Percentiles rank a stretch among this genome's conserved stretches.
These are phyloP conservation scores for Penicillium diatomitis DNA, from an alignment of 495 filamentous ascomycete genomes.

Conservation along the genomic window DNA sequence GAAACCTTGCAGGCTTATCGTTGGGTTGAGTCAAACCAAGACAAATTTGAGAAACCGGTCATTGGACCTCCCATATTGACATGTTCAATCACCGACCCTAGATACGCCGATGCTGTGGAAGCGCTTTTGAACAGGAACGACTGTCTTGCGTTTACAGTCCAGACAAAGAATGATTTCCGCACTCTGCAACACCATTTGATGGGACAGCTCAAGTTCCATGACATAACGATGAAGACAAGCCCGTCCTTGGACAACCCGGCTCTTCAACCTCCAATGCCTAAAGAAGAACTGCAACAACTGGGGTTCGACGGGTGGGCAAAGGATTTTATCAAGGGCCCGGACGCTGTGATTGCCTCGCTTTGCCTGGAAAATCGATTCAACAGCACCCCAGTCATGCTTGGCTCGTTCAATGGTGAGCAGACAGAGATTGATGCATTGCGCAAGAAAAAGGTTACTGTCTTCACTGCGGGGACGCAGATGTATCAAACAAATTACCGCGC, in stretches of 20 bases:
- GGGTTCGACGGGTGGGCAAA: conserved; percentile 76
- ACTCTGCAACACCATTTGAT: conserved; percentile 43
- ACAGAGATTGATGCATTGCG: conserved; percentile 50
- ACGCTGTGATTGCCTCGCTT: conserved; percentile 78
- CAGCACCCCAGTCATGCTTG: conserved; percentile 51
- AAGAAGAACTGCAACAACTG: conserved; percentile 43
- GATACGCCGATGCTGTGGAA: conserved; percentile 68
- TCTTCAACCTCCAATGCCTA: conserved; percentile 40
- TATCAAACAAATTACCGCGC: conserved; percentile 54
- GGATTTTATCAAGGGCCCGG: conserved; percentile 71
- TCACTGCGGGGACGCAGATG: conserved; percentile 49
- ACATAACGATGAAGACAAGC: conserved; percentile 56
- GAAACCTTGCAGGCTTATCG: conserved; percentile 66
- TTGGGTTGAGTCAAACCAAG: conserved; percentile 66
- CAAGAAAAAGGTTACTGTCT: conserved; percentile 36
- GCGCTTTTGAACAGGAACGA: conserved; percentile 52
- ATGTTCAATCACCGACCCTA: conserved; percentile 70
- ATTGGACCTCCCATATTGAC: conserved; percentile 77
- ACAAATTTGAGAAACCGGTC: conserved; percentile 68
- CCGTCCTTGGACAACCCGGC: conserved; percentile 35
- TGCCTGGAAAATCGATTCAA: conserved; percentile 60
- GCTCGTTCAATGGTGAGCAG: conserved; percentile 47
- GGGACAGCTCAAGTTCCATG: conserved; percentile 46
- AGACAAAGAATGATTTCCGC: conserved; percentile 62
- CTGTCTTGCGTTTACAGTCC: conserved; percentile 66